Evolutionary conservation across 306 rosid species (phyloP).

Genomic region (Inga laurina): DNA sequence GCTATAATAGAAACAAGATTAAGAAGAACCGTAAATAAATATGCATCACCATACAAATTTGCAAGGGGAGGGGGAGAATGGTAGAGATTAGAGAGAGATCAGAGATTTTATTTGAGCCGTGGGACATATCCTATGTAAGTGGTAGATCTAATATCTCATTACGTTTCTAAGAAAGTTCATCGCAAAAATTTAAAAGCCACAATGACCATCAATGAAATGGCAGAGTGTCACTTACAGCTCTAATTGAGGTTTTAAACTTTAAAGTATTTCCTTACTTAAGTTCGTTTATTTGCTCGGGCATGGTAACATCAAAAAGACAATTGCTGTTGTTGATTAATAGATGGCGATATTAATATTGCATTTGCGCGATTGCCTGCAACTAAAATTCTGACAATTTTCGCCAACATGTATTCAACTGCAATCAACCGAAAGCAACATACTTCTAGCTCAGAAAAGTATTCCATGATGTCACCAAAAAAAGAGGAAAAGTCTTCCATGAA

Average conservation of each 20-base stretch:
- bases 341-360: not conserved
- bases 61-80: not conserved
- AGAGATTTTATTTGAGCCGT: not conserved
- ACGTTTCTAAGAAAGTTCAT: not conserved
- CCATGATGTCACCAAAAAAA: not conserved
- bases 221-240: not conserved
- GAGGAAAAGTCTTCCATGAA: not conserved
- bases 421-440: not conserved
- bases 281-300: not conserved
- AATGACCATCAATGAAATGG: not conserved
- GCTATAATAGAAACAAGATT: conserved; percentile 44
- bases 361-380: not conserved
- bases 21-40: conserved; percentile 7
- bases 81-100: not conserved
- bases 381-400: not conserved
- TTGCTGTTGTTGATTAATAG: not conserved
- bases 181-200: not conserved
- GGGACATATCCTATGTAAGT: not conserved
- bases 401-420: not conserved
- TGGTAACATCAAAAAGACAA: not conserved
- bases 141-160: not conserved
- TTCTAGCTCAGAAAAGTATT: not conserved
- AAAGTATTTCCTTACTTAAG: not conserved
- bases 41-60: conserved; percentile 6
- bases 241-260: not conserved